A percentile compares a stretch with the other conserved stretches of the same genome.
Conservation (phyloP, 2,329 filamentous ascomycete species). For the Lachnellula willkommii region DNA sequence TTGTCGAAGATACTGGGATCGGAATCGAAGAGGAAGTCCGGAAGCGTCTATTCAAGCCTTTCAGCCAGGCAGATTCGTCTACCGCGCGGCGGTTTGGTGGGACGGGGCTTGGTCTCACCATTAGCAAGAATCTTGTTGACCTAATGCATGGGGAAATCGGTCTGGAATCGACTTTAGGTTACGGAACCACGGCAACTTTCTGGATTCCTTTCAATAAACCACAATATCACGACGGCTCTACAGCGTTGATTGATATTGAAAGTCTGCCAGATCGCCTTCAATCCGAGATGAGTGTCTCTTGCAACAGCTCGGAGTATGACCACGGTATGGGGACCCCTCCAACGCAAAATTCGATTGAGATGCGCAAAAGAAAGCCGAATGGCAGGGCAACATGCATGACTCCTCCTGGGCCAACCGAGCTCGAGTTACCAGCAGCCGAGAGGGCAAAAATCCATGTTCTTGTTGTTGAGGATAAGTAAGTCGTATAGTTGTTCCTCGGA, state of each 20-base stretch:
- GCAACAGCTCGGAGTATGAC: conserved; percentile 61
- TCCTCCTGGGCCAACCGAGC: conserved; percentile 34
- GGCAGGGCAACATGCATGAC: conserved; percentile 19
- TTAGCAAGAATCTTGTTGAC: conserved; percentile 74
- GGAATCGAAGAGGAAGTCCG: conserved; percentile 75
- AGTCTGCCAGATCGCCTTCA: conserved; percentile 63
- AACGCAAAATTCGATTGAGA: conserved; percentile 23
- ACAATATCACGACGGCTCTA: conserved; percentile 43
- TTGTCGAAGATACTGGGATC: conserved; percentile 72
- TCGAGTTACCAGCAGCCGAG: conserved; percentile 50
- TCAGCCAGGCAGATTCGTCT: conserved; percentile 75
- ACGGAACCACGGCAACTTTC: conserved; percentile 69
- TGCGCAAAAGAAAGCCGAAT: neutral
- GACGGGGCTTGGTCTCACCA: conserved; percentile 71
- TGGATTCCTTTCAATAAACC: conserved; percentile 73
- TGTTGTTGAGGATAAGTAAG: conserved; percentile 76
- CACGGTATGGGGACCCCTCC: conserved; percentile 39
- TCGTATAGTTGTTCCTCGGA: conserved; percentile 13
- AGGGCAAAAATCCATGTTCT: conserved; percentile 63
- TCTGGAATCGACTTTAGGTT: conserved; percentile 60
- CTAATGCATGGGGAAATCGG: conserved; percentile 73
- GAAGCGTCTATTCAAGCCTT: conserved; percentile 70
- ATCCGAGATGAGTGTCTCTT: conserved; percentile 58
- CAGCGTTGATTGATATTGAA: conserved; percentile 55
- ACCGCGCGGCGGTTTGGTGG: conserved; percentile 75